Base-by-base conservation (phyloP, 768 basidiomycete genomes). In the Cystofilobasidium ferigula region DNA sequence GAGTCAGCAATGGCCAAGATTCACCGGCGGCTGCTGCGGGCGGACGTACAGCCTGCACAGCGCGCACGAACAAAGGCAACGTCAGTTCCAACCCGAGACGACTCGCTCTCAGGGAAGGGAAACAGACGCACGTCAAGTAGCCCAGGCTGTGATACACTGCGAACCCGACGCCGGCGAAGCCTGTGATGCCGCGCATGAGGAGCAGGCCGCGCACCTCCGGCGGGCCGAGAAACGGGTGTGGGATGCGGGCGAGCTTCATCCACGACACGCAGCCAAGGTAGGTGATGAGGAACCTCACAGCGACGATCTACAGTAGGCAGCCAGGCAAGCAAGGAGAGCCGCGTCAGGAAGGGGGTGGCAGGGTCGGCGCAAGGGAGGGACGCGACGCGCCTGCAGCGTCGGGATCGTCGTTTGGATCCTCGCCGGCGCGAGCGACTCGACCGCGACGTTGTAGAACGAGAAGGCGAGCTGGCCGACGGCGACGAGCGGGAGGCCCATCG, bases 391-490 rank as follows among this genome's bases (percentile, higher is more conserved):
- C 54, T 64, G 56, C 14, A 64, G 57, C 7, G 43, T 64, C 8
- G 63, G 57, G n/a, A 64, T 58, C 45, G 54, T 57, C 3, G 36
- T 35, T 3, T 32, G 22, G 3, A 57, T 28, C 40, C 28, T 18
- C 6, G 42, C 45, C 45, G 56, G 43, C 28, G 57, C 45, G 36
- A 64, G 57, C 9, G 59, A 47, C 45, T 64, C 63, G 32, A 64
- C 30, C 10, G 22, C 28, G 20, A 64, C 57, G 36, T 58, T 59
- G 56, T 58, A 58, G 42, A 64, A 34, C n/a, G 35, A 16, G 57
- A 64, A 64, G 4, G n/a, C 12, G n/a, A 59, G 57, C 45, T 64
- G 63, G 26, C 56, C 63, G 20, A 36, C n/a, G 10, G 63, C 63
- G 2, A 64, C 54, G 10, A 64, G 40, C 10, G 42, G 56, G 47